Base-by-base conservation (phyloP, 306 rosid species). In the Trifolium fragiferum region DNA sequence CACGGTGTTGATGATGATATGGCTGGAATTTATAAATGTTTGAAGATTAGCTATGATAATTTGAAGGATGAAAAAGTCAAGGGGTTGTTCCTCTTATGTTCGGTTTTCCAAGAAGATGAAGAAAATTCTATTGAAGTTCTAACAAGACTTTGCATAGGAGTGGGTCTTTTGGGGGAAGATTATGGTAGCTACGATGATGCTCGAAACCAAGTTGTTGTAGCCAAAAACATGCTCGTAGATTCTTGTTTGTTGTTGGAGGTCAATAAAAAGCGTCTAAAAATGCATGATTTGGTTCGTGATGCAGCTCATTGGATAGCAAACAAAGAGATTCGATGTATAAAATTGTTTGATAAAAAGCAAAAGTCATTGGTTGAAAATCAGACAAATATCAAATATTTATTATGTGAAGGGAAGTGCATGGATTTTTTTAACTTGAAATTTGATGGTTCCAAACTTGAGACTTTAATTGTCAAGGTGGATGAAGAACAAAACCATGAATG, bases 231-330 rank as follows among this genome's bases (percentile, higher is more conserved):
- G 6, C 79, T 79, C 21, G 0, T 72, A 14, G 35, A 66, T 44
- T 79, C 70, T 10, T 43, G 62, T 66, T 44, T 79, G 5, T 9
- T 72, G 1, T 20, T 66, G 35, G 10, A 67, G 2, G 41, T 0
- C 0, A 0, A 0, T 0, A 0, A 4, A 12, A 20, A 7, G 0
- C 0, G 0, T 74, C 41, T 80, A 1, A 59, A 16, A 9, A 74
- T 80, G 83, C 79, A 80, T 47, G 83, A 74, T 11, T 37, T 66
- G 53, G 37, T 72, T 8, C 82, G 79, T 0, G 78, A 72, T 8
- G 53, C 16, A 1, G 79, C 76, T 9, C 32, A 20, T 0, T 19
- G 3, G 47, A 66, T 77, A 14, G 72, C 49, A 3, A 66, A 43
- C 0, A 0, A 49, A 8, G 7, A 13, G 32, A 27, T 55, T 33